Evolutionary conservation across 139 green algal species (phyloP).

Genomic region (Dunaliella sp.): DNA sequence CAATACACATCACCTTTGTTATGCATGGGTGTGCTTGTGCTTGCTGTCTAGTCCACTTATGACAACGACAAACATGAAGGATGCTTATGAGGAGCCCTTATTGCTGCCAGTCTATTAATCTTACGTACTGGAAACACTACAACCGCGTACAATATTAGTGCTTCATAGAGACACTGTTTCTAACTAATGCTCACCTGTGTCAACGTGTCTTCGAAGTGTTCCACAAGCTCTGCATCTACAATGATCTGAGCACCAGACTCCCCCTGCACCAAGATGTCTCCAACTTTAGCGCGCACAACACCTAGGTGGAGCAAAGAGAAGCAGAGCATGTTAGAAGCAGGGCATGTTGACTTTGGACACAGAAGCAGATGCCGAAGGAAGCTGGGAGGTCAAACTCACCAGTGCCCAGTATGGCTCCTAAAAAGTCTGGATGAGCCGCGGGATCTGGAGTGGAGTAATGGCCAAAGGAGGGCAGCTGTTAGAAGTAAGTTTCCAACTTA

Average conservation of each 20-base stretch:
- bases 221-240: slow-evolving; percentile 60
- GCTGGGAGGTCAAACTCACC: slow-evolving; percentile 27
- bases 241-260: slow-evolving; percentile 76
- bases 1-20: too few relatives aligned
- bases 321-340: neutral
- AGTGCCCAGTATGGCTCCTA: slow-evolving; percentile 73
- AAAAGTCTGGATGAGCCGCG: slow-evolving; percentile 76
- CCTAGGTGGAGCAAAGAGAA: slow-evolving; percentile 32
- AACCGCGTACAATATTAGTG: too few relatives aligned
- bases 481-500: too few relatives aligned
- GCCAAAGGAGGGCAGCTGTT: too few relatives aligned
- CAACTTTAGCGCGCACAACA: slow-evolving; percentile 49
- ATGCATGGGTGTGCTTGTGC: too few relatives aligned
- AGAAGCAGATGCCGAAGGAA: neutral
- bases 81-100: too few relatives aligned
- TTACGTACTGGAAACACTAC: too few relatives aligned
- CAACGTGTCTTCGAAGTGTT: slow-evolving; percentile 65
- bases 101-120: too few relatives aligned
- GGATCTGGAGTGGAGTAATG: slow-evolving; percentile 82
- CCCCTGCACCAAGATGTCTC: slow-evolving; percentile 75
- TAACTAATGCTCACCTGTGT: slow-evolving; percentile 55
- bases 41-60: too few relatives aligned
- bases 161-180: too few relatives aligned
- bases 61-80: too few relatives aligned
- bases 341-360: neutral